Evolutionary conservation across 768 basidiomycete genomes (phyloP).

Genomic region (Hygrophorus pudorinus): DNA sequence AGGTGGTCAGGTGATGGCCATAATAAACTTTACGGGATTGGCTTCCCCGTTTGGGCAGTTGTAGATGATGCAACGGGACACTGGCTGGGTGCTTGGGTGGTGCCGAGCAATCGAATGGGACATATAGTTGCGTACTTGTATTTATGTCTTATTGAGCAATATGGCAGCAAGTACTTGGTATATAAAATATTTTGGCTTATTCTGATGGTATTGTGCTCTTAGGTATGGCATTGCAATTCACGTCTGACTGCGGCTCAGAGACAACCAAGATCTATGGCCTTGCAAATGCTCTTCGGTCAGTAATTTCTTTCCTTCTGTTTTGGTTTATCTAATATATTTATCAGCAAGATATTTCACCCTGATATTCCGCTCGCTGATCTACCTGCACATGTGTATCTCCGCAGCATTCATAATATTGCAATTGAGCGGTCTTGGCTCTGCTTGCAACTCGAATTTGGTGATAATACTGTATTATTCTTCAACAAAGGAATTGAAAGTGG

Average conservation of each 20-base stretch:
- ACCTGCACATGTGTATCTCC: too few species aligned
- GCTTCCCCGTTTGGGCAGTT: slow-evolving; percentile 22
- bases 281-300: slow-evolving; percentile 18
- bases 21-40: slow-evolving; percentile 21
- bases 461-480: slow-evolving; percentile 17
- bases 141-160: slow-evolving; percentile 13
- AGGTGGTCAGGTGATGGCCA: slow-evolving; percentile 26
- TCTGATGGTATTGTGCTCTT: too few species aligned
- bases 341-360: slow-evolving; percentile 14
- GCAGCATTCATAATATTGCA: slow-evolving; percentile 20
- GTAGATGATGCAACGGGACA: slow-evolving; percentile 15
- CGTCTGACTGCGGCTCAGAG: slow-evolving; percentile 23
- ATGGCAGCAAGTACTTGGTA: slow-evolving; percentile 14
- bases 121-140: slow-evolving; percentile 18
- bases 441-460: slow-evolving; percentile 18
- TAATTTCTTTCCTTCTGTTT: neutral
- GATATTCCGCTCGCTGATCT: slow-evolving; percentile 12
- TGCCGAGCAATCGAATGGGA: slow-evolving; percentile 20
- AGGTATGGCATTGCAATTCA: slow-evolving; percentile 24
- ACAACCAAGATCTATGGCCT: slow-evolving; percentile 19
- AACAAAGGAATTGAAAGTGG: slow-evolving; percentile 9
- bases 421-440: slow-evolving; percentile 21
- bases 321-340: neutral
- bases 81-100: slow-evolving; percentile 21
- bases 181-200: too few species aligned